phyloP scores from a whole-genome alignment of 257 asterid species.

The Datura wrightii region DNA sequence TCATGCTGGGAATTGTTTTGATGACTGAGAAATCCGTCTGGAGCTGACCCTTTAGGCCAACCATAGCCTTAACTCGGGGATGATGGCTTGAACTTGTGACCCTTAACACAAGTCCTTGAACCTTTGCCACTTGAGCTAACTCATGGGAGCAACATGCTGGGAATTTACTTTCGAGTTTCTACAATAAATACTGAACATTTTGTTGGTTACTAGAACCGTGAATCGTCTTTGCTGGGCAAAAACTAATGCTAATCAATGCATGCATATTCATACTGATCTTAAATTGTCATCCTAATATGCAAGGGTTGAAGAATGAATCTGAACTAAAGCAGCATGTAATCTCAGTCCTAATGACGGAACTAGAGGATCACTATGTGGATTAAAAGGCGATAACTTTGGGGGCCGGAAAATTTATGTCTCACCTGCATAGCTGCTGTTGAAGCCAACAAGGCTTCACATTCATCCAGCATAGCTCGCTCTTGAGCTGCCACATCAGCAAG shows the following conservation, averaged over 20 bases:
- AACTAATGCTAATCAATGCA: slow-evolving; percentile 21
- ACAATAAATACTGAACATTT: not conserved
- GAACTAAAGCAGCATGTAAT: not conserved
- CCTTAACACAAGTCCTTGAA: not conserved
- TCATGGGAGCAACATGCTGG: not conserved
- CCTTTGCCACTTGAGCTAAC: not conserved
- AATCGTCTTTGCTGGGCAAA: not conserved
- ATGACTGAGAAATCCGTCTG: not conserved
- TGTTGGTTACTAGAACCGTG: slow-evolving; percentile 1
- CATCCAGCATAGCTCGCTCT: slow-evolving; percentile 81
- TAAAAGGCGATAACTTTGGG: not conserved
- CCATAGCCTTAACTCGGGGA: not conserved
- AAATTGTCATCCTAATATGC: not conserved
- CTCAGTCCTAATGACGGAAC: not conserved
- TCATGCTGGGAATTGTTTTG: not conserved
- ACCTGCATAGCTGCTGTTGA: slow-evolving; percentile 83
- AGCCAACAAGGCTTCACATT: slow-evolving; percentile 66
- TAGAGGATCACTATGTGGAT: not conserved
- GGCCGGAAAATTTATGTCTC: not conserved
- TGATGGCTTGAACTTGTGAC: not conserved
- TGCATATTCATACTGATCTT: not conserved
- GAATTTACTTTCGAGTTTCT: not conserved
- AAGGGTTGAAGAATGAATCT: not conserved
- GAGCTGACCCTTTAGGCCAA: not conserved
- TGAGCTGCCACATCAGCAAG: slow-evolving; percentile 82